A percentile compares a stretch with the other conserved stretches of the same genome.
phyloP scores from a whole-genome alignment of 176 grass and related monocot species.

The Themeda triandra region DNA sequence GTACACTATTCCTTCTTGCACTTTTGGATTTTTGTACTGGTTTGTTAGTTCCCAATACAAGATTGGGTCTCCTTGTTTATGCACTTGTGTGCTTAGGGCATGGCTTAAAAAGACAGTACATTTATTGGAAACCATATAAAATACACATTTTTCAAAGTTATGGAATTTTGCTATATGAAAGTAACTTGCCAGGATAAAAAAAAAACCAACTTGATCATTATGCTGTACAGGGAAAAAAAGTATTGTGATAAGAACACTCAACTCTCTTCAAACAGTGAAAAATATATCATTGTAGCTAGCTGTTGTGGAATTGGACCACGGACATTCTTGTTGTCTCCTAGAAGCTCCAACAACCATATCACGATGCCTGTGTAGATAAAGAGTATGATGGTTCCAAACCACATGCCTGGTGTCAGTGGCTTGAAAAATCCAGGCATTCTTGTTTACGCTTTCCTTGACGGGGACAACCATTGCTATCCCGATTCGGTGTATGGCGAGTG shows the following conservation, averaged over 20 bases:
- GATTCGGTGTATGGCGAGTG: constrained; percentile 49
- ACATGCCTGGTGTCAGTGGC: constrained; percentile 46
- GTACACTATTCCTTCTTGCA: neutral
- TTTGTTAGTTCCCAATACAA: neutral
- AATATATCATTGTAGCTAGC: constrained; percentile 30
- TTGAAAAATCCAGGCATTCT: constrained; percentile 50
- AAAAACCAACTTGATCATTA: neutral
- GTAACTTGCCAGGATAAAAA: neutral
- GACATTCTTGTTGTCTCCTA: constrained; percentile 21
- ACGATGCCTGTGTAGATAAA: constrained; percentile 49
- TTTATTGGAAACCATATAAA: neutral
- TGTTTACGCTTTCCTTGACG: constrained; percentile 7
- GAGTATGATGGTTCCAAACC: constrained; percentile 41
- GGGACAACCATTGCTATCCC: constrained; percentile 55
- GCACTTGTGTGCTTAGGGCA: neutral
- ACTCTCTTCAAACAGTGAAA: constrained; percentile 46
- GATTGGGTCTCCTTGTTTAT: neutral
- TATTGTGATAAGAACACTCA: constrained; percentile 18
- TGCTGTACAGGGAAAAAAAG: neutral
- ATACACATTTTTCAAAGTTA: neutral
- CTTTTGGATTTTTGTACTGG: neutral
- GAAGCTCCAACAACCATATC: constrained; percentile 46
- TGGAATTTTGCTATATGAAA: neutral
- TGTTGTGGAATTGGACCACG: neutral
- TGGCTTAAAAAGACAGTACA: neutral